These are phyloP conservation scores for Aspergillus fijiensis DNA, from an alignment of 2,329 filamentous ascomycete species.

Conservation along the genomic window DNA sequence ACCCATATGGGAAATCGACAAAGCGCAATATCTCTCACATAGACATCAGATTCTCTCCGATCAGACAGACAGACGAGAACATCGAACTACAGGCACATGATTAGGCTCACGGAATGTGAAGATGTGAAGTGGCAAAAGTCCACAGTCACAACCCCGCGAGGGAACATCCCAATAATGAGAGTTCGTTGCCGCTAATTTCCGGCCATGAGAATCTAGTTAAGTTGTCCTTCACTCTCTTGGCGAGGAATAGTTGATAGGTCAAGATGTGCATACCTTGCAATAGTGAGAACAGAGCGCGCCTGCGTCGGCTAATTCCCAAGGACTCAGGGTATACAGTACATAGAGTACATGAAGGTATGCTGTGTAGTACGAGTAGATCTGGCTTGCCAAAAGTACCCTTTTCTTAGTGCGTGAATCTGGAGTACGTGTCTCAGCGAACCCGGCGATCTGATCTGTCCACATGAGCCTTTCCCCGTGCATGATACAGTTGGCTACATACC, in stretches of 20 bases:
- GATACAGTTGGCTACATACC: slow-evolving; percentile 3
- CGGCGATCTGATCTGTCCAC: slow-evolving; percentile 7
- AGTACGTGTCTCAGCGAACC: neutral
- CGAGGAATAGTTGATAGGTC: neutral
- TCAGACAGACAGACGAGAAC: too few species aligned
- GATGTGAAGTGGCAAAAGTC: neutral
- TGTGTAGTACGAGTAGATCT: neutral
- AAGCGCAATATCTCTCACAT: too few species aligned
- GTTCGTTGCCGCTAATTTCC: neutral
- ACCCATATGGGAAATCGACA: too few species aligned
- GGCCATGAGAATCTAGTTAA: neutral
- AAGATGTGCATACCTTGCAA: neutral
- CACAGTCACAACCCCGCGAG: neutral
- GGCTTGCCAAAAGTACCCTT: neutral
- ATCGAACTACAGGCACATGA: neutral
- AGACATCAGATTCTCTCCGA: too few species aligned
- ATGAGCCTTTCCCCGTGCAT: slow-evolving; percentile 6
- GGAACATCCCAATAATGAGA: neutral
- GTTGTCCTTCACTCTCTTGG: neutral
- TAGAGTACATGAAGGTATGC: neutral
- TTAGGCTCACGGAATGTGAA: neutral
- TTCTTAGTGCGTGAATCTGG: neutral
- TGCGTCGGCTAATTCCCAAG: neutral
- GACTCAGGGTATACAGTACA: too few species aligned
- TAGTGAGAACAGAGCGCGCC: neutral